Evolutionary conservation across 2,329 filamentous ascomycete genomes (phyloP).

Genomic region (Colletotrichum cuscutae): DNA sequence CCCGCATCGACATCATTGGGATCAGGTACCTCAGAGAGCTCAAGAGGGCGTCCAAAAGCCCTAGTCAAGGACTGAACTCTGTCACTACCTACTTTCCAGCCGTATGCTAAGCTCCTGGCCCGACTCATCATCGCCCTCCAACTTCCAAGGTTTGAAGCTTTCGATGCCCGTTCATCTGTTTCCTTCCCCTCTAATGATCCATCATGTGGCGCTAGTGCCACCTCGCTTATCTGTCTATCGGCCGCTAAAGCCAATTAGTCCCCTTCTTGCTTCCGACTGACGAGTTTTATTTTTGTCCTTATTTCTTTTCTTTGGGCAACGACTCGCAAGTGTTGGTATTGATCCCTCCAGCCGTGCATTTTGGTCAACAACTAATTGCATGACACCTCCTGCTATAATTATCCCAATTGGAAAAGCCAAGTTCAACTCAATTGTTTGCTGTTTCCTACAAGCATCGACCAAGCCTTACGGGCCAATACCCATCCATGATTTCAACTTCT

Average conservation of each 20-base stretch:
- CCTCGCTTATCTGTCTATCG: conserved; percentile 31
- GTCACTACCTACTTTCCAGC: too few species aligned
- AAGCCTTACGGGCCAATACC: not conserved
- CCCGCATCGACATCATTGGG: conserved; percentile 1
- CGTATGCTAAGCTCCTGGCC: not conserved
- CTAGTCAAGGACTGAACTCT: not conserved
- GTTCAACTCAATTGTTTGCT: not conserved
- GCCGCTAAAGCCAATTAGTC: conserved; percentile 31
- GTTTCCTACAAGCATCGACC: not conserved
- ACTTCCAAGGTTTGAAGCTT: not conserved
- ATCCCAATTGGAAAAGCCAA: not conserved
- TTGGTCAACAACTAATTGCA: not conserved
- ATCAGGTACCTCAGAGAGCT: not conserved
- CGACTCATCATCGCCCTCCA: not conserved
- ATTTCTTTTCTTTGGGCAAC: not conserved
- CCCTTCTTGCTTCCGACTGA: not conserved
- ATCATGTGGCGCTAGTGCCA: conserved; percentile 14
- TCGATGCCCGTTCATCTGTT: conserved; percentile 10
- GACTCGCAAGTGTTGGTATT: not conserved
- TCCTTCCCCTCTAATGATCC: not conserved
- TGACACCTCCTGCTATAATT: not conserved
- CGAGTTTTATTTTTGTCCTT: conserved; percentile 23
- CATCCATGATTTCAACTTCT: not conserved
- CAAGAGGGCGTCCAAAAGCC: not conserved
- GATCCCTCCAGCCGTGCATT: not conserved